A percentile compares a stretch with the other conserved stretches of the same genome.
These are phyloP conservation scores for Verbena officinalis DNA, from an alignment of 257 asterid species.

Conservation along the genomic window DNA sequence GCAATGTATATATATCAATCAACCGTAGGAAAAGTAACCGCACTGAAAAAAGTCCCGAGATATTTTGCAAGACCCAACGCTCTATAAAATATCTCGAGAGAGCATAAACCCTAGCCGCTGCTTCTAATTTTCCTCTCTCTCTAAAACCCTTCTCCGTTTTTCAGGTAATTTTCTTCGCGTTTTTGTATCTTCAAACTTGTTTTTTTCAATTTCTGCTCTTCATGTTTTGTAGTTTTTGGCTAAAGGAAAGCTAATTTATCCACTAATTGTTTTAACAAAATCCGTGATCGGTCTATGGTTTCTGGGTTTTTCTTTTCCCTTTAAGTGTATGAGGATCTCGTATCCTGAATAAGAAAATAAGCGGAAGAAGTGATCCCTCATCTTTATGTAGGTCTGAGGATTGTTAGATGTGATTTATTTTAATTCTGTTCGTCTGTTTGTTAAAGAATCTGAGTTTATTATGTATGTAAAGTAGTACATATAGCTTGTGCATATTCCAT, in stretches of 20 bases:
- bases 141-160: conserved; percentile 26
- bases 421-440: not conserved
- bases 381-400: not conserved
- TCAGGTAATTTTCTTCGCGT: conserved; percentile 19
- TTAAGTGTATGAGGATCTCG: not conserved
- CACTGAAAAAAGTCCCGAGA: conserved; percentile 11
- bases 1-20: too few relatives aligned
- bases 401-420: not conserved
- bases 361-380: not conserved
- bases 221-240: not conserved
- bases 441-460: too few relatives aligned
- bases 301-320: too few relatives aligned
- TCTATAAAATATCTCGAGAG: not conserved
- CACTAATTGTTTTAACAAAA: not conserved
- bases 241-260: not conserved
- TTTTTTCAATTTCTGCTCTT: not conserved
- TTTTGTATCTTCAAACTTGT: not conserved
- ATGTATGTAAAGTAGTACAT: not conserved
- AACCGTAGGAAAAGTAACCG: conserved; percentile 15
- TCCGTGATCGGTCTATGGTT: not conserved
- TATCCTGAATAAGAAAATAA: not conserved
- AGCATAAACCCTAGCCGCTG: conserved; percentile 47
- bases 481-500: not conserved
- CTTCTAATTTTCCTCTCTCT: not conserved
- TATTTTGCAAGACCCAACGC: not conserved